phyloP scores from a whole-genome alignment of 2,329 filamentous ascomycete species.

The Penicillium occitanis region DNA sequence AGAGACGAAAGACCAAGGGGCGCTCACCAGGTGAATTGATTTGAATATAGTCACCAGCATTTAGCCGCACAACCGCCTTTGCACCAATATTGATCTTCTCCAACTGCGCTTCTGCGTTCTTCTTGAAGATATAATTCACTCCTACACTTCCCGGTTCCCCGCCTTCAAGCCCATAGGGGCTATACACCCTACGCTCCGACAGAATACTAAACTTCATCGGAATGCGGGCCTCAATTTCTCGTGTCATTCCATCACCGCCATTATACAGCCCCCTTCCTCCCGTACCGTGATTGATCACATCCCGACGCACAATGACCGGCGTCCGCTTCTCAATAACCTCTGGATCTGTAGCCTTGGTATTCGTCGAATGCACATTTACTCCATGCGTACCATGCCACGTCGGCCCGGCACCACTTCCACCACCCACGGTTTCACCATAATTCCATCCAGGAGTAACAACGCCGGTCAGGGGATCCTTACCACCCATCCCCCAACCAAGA shows the following conservation, averaged over 20 bases:
- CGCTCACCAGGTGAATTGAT: constrained; percentile 21
- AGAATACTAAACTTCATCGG: constrained; percentile 73
- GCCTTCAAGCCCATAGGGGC: constrained; percentile 76
- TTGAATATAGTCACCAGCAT: constrained; percentile 20
- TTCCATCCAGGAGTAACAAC: constrained; percentile 19
- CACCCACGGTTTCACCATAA: constrained; percentile 69
- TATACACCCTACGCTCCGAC: constrained; percentile 68
- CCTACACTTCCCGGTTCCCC: constrained; percentile 51
- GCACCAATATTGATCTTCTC: constrained; percentile 22
- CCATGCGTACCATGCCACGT: constrained; percentile 70
- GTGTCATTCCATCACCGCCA: constrained; percentile 69
- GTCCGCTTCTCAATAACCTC: constrained; percentile 74
- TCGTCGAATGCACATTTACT: constrained; percentile 77
- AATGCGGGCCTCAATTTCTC: constrained; percentile 76
- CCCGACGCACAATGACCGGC: constrained; percentile 67
- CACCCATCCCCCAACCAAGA: constrained; percentile 74
- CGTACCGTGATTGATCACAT: constrained; percentile 61
- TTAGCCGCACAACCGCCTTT: constrained; percentile 17
- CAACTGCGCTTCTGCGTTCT: constrained; percentile 14
- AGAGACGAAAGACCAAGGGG: background rate
- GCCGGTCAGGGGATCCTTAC: constrained; percentile 48
- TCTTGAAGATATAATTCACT: constrained; percentile 21
- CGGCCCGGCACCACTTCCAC: constrained; percentile 68
- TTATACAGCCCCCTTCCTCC: constrained; percentile 63
- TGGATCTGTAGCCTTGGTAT: constrained; percentile 73